Evolutionary conservation across 2,329 filamentous ascomycete species (phyloP), one percentile per base, ranked within the genome.

Genomic region (Penicillium sp.): DNA sequence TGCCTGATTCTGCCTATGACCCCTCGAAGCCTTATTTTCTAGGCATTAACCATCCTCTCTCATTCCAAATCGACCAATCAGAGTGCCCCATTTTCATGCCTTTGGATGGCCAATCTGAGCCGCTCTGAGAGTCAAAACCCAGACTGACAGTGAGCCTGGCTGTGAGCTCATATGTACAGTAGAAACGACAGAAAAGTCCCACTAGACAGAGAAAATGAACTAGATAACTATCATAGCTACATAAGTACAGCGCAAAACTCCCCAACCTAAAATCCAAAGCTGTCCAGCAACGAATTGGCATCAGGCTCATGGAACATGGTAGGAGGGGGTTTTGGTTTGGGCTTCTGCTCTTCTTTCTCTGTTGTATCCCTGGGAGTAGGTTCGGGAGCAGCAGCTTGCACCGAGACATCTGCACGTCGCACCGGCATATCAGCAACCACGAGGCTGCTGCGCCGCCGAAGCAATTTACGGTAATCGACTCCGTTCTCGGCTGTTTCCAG

Each of bases 221-320:
- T n/a, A n/a, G n/a, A n/a, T n/a, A n/a, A n/a, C n/a, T n/a, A n/a
- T n/a, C n/a, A n/a, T n/a, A n/a, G n/a, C n/a, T n/a, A n/a, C n/a
- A 54, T 11, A 46, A 46, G 29, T 37, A 49, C 43, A 54, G 27
- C 35, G 38, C 27, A 22, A 14, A 46, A 49, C 10, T 28, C 19
- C n/a, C 36, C 19, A 49, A 39, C 16, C 69, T 70, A 97, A 66
- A 97, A 93, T 1, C 92, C 92, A 78, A 97, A 97, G 67, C 82
- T 91, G 75, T 97, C 92, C 61, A 97, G 76, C 64, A 99, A 72
- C 51, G 89, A 92, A 66, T 82, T 89, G 25, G 88, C 80, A 72
- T 95, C 90, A n/a, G 93, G 93, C 70, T 99, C 93, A 61, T 95
- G 80, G 67, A 97, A 97, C 55, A 86, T 83, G 16, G 86, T 89